These are phyloP conservation scores for Candida tibetensis DNA, from an alignment of 805 yeast species.

Conservation along the genomic window DNA sequence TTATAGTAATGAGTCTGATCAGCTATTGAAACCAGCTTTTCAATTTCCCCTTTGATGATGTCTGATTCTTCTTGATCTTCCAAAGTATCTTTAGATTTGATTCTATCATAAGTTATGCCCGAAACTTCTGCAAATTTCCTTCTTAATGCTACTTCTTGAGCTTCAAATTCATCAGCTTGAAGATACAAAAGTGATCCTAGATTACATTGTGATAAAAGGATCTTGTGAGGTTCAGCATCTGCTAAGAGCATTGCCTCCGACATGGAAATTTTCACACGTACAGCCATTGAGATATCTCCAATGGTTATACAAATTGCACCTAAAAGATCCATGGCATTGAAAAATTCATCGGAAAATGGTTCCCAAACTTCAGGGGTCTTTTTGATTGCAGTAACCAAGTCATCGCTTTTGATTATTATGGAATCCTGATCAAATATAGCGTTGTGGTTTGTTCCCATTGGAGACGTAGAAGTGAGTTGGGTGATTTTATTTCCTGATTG, in stretches of 20 bases:
- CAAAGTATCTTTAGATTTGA: constrained; percentile 11
- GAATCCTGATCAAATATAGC: constrained; percentile 17
- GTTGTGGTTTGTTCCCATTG: constrained; percentile 3
- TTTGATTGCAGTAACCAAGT: constrained; percentile 19
- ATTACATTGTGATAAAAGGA: constrained; percentile 64
- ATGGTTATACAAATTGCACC: constrained; percentile 67
- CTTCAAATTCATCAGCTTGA: constrained; percentile 62
- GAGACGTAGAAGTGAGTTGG: constrained; percentile 2
- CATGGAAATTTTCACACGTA: constrained; percentile 58
- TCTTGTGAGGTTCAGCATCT: constrained; percentile 61
- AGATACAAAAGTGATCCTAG: constrained; percentile 67
- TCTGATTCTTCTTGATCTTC: constrained; percentile 6
- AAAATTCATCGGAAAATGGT: constrained; percentile 73
- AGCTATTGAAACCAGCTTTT: constrained; percentile 15
- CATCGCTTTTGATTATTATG: constrained; percentile 14
- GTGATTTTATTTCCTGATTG: constrained; percentile 15
- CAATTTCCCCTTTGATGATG: constrained; percentile 2
- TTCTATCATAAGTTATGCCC: constrained; percentile 22
- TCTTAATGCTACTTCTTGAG: constrained; percentile 35
- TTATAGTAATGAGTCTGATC: constrained; percentile 25
- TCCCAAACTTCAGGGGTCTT: constrained; percentile 58
- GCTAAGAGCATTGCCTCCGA: constrained; percentile 74
- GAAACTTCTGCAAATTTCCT: constrained; percentile 21
- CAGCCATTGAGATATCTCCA: constrained; percentile 64
- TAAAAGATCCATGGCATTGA: constrained; percentile 72